Percentiles rank a stretch among this genome's conserved stretches.
Evolutionary conservation across 129 eudicot species (phyloP).

Genomic region (Flaveria ramosissima): DNA sequence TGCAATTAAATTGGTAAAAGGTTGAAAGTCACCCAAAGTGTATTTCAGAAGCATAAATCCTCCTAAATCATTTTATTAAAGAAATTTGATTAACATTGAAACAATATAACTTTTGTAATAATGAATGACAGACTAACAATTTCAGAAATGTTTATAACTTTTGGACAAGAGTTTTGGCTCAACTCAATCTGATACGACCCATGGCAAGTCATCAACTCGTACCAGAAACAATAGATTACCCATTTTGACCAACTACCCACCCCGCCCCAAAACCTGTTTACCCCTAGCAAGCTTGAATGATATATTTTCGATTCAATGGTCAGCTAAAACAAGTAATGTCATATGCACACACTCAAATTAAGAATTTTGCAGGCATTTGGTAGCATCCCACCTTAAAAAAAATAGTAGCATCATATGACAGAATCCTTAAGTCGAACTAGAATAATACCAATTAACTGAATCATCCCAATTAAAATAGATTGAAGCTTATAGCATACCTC

Average conservation of each 20-base stretch:
- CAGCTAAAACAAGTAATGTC: not conserved
- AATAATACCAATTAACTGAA: conserved; percentile 6
- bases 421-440: conserved; percentile 6
- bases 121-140: not conserved
- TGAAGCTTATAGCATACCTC: conserved; percentile 48
- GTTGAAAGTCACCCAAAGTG: not conserved
- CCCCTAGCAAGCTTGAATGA: not conserved
- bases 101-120: not conserved
- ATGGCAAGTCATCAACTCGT: not conserved
- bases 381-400: not conserved
- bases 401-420: not conserved
- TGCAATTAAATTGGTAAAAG: not conserved
- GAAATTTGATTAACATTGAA: not conserved
- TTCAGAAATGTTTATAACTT: not conserved
- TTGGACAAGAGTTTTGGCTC: not conserved
- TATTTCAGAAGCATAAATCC: not conserved
- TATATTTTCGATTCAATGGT: conserved; percentile 1
- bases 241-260: not conserved
- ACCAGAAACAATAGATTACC: not conserved
- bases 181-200: not conserved
- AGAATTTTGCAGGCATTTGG: not conserved
- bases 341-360: conserved; percentile 9
- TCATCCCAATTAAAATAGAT: not conserved
- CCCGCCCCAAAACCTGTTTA: not conserved
- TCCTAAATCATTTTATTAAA: not conserved